These are phyloP conservation scores for Euphorbia pulcherrima DNA, from an alignment of 345 rosid genomes.

Conservation along the genomic window DNA sequence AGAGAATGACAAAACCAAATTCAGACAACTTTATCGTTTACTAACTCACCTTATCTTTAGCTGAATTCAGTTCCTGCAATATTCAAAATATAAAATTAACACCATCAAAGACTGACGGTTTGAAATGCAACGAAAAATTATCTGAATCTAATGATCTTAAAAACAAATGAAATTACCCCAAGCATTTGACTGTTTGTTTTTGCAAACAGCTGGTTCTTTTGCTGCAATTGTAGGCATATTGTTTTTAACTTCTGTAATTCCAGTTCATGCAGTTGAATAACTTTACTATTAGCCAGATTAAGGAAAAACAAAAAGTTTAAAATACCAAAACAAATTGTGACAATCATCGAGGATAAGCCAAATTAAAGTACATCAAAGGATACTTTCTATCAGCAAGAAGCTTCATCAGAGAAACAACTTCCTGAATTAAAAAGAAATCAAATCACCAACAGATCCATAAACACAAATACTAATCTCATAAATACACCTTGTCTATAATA, in stretches of 20 bases:
- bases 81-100: constrained; percentile 20
- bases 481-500: neutral
- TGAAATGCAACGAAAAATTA: neutral
- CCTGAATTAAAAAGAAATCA: constrained; percentile 38
- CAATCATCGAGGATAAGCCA: neutral
- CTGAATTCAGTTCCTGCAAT: constrained; percentile 65
- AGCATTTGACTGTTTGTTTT: constrained; percentile 54
- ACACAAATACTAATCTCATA: neutral
- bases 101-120: constrained; percentile 10
- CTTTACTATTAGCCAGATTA: constrained; percentile 38
- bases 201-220: constrained; percentile 61
- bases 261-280: constrained; percentile 43
- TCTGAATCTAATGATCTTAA: constrained; percentile 1
- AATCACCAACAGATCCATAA: constrained; percentile 18
- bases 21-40: neutral
- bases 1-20: neutral
- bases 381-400: constrained; percentile 52
- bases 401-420: constrained; percentile 49
- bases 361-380: constrained; percentile 13
- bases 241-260: constrained; percentile 56
- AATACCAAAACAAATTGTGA: constrained; percentile 14
- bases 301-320: constrained; percentile 12
- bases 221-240: constrained; percentile 51
- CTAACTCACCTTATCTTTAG: constrained; percentile 56
- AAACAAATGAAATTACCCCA: constrained; percentile 38